phyloP scores from a whole-genome alignment of 2,329 filamentous ascomycete genomes.

The Fusarium circinatum region DNA sequence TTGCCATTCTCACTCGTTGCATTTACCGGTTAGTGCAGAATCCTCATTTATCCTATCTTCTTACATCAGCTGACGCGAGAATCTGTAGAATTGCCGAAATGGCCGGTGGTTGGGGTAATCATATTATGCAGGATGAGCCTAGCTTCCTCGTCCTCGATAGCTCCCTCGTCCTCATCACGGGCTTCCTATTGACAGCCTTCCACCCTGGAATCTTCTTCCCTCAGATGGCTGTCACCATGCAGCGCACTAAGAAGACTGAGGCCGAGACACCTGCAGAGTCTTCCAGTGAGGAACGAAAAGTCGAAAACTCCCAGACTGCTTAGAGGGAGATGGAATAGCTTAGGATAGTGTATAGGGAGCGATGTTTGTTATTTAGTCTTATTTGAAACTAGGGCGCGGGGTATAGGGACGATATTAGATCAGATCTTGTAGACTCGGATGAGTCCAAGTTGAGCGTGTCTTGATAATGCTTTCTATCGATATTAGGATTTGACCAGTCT shows the following conservation, averaged over 20 bases:
- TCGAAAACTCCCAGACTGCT: conserved; percentile 21
- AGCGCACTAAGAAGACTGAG: conserved; percentile 37
- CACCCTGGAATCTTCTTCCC: conserved; percentile 67
- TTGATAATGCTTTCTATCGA: conserved; percentile 31
- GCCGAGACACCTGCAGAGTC: conserved; percentile 43
- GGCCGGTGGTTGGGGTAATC: conserved; percentile 71
- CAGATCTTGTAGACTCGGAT: conserved; percentile 13
- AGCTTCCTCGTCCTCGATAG: conserved; percentile 68
- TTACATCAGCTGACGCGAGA: conserved; percentile 25
- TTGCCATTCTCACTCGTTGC: conserved; percentile 60
- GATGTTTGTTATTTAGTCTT: not conserved
- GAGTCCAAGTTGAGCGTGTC: conserved; percentile 11
- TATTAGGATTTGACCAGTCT: conserved; percentile 54
- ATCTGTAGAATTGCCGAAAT: conserved; percentile 67
- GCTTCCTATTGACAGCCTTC: conserved; percentile 61
- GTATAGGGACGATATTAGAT: conserved; percentile 3
- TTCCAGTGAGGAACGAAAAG: conserved; percentile 44
- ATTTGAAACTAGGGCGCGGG: not conserved
- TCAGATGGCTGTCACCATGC: conserved; percentile 56
- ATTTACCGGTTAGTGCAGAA: conserved; percentile 60
- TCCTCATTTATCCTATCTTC: not conserved
- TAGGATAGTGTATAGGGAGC: not conserved
- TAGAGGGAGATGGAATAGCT: conserved; percentile 7
- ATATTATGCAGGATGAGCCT: conserved; percentile 70
- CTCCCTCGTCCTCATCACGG: conserved; percentile 62